phyloP scores from a whole-genome alignment of 2,329 filamentous ascomycete genomes.

The Exophiala alcalophila region DNA sequence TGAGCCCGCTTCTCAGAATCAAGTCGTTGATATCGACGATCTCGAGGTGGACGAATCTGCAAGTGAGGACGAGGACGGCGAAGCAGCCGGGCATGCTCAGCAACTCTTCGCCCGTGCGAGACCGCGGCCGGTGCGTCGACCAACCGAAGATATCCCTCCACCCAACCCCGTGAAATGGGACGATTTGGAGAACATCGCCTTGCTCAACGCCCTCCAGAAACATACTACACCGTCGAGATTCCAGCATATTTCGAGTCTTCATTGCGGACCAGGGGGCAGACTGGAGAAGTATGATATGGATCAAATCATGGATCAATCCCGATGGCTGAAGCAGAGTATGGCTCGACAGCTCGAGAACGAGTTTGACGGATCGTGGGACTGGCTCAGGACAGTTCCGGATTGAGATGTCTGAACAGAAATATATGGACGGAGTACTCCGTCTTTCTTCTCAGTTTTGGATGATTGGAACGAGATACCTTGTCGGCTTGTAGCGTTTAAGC shows the following conservation, averaged over 20 bases:
- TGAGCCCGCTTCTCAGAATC: background rate
- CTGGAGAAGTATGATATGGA: slow-evolving; percentile 22
- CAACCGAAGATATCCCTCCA: slow-evolving; percentile 24
- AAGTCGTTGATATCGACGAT: slow-evolving; percentile 23
- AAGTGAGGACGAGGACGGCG: too few relatives aligned
- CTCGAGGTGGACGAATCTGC: slow-evolving; percentile 8
- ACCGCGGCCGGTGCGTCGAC: slow-evolving; percentile 5
- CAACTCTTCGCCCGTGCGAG: slow-evolving; percentile 5
- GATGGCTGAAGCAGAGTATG: slow-evolving; percentile 26
- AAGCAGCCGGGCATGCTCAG: slow-evolving; percentile 23
- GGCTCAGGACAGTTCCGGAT: slow-evolving; percentile 16
- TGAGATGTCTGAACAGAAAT: slow-evolving; percentile 11
- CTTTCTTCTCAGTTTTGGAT: too few relatives aligned
- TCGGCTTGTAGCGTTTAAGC: background rate
- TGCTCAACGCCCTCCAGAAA: slow-evolving; percentile 32
- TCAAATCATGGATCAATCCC: slow-evolving; percentile 24
- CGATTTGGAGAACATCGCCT: slow-evolving; percentile 27
- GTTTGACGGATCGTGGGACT: slow-evolving; percentile 15
- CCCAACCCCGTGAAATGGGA: slow-evolving; percentile 28
- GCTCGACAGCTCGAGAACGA: slow-evolving; percentile 3
- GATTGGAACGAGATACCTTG: slow-evolving; percentile 18
- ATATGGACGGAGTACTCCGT: too few relatives aligned
- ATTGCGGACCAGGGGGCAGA: slow-evolving; percentile 8
- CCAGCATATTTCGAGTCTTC: slow-evolving; percentile 27
- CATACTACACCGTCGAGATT: slow-evolving; percentile 33